Evolutionary conservation across 2,329 filamentous ascomycete species (phyloP).

Genomic region (Fusarium tuaranense): DNA sequence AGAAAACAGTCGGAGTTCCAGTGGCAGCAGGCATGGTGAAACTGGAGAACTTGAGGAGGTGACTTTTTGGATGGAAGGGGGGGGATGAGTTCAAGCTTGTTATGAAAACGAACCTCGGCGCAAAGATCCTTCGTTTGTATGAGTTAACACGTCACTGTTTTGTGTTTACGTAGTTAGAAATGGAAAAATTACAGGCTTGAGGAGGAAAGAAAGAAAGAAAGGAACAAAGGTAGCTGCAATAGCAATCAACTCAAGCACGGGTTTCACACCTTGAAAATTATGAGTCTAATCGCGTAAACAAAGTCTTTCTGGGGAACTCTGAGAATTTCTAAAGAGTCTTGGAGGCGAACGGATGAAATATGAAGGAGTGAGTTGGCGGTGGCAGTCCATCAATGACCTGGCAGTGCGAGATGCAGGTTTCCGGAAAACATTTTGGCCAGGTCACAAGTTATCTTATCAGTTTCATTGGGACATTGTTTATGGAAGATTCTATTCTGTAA

Average conservation of each 20-base stretch:
- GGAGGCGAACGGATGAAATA: not conserved
- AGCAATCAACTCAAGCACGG: not conserved
- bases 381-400: not conserved
- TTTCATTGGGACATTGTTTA: not conserved
- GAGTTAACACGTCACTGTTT: not conserved
- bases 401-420: not conserved
- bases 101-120: too few relatives aligned
- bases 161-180: not conserved
- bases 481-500: not conserved
- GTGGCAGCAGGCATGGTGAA: constrained; percentile 27
- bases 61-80: too few relatives aligned
- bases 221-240: not conserved
- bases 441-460: not conserved
- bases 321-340: not conserved
- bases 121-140: not conserved
- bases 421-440: not conserved
- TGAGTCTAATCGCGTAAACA: not conserved
- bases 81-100: not conserved
- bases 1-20: constrained; percentile 32
- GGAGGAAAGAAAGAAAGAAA: not conserved
- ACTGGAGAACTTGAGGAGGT: not conserved
- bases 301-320: not conserved
- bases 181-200: not conserved
- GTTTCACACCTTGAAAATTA: not conserved
- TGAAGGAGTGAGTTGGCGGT: not conserved